Percentiles rank a stretch among this genome's conserved stretches.
phyloP scores from a whole-genome alignment of 305 asterid species.

The Fraxinus angustifolia region DNA sequence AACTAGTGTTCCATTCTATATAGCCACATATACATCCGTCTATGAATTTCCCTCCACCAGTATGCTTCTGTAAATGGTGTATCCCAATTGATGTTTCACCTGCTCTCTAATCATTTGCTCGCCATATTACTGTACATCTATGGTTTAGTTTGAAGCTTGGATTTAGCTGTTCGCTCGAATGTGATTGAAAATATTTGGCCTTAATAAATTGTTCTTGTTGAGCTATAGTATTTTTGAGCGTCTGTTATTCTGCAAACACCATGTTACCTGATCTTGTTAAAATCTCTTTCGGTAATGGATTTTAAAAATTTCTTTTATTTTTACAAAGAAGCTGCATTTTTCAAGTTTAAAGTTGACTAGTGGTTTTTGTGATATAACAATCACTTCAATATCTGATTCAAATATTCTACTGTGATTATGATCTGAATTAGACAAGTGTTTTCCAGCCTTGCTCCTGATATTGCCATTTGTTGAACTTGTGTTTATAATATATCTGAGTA shows the following conservation, averaged over 20 bases:
- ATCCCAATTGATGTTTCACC: slow-evolving; percentile 6
- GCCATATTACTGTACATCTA: background rate
- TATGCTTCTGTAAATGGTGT: background rate
- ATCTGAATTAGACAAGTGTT: slow-evolving; percentile 10
- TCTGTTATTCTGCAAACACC: background rate
- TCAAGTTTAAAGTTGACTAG: background rate
- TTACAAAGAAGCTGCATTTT: background rate
- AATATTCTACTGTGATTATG: background rate
- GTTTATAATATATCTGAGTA: background rate
- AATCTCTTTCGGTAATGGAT: background rate
- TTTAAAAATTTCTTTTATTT: background rate
- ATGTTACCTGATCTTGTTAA: background rate
- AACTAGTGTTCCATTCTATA: too few species aligned
- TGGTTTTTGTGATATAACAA: background rate
- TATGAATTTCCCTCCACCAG: background rate
- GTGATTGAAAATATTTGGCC: slow-evolving; percentile 1
- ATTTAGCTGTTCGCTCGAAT: background rate
- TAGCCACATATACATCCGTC: too few species aligned
- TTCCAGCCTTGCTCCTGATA: slow-evolving; percentile 3
- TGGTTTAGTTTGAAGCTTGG: background rate
- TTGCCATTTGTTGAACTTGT: background rate
- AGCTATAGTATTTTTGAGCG: background rate
- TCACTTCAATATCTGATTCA: background rate
- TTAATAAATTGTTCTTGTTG: background rate
- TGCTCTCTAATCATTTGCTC: background rate